Conservation (phyloP, 164 flowering plant species). For the Aristolochia contorta region DNA sequence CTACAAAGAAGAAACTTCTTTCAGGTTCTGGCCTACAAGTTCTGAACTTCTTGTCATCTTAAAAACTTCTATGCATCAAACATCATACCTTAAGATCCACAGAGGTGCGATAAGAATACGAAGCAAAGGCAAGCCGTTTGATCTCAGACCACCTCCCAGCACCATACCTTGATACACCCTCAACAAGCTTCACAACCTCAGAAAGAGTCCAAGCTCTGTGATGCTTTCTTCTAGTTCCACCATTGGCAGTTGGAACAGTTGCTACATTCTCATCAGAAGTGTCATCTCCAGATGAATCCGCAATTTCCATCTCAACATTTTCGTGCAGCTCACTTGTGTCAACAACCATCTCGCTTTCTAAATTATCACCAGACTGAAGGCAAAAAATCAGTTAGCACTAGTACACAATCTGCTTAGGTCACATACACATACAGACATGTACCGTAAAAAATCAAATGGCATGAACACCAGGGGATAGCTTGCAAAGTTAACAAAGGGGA, state of each 20-base stretch:
- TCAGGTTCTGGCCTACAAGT: no score
- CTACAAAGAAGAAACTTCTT: constrained; percentile 25
- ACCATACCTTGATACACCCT: constrained; percentile 88
- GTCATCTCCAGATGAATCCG: constrained; percentile 30
- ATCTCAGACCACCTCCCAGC: constrained; percentile 99
- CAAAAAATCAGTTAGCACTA: background rate
- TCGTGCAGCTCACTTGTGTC: constrained; percentile 19
- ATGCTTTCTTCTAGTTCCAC: constrained; percentile 79
- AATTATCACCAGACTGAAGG: background rate
- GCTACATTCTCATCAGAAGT: constrained; percentile 34
- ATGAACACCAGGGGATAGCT: no score
- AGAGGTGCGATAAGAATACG: constrained; percentile 74
- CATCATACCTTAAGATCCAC: constrained; percentile 84
- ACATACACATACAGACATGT: no score
- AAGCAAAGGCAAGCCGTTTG: constrained; percentile 73
- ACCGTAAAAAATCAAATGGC: no score
- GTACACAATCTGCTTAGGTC: no score
- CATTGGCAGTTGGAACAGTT: constrained; percentile 46
- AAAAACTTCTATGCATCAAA: background rate
- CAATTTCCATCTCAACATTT: constrained; percentile 17
- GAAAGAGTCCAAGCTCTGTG: constrained; percentile 87
- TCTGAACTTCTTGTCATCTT: no score
- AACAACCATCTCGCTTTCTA: constrained; percentile 8
- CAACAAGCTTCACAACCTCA: constrained; percentile 87
- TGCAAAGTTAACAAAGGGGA: no score